phyloP scores from a whole-genome alignment of 1,139 yeast genomes.

The Lodderomyces theae region DNA sequence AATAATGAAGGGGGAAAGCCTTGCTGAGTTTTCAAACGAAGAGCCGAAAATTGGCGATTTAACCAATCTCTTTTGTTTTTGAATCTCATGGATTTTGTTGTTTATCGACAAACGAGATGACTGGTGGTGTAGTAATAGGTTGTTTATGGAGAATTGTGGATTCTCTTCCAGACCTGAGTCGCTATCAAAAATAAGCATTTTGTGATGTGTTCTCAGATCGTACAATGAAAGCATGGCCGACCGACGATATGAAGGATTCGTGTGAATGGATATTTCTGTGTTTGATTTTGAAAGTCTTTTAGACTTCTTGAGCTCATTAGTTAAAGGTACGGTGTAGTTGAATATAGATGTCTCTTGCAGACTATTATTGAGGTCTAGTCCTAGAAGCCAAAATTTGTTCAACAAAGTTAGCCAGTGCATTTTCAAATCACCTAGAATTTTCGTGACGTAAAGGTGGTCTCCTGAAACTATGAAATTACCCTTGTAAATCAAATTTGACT shows the following conservation, averaged over 20 bases:
- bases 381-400: slow-evolving; percentile 34
- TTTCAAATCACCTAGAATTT: slow-evolving; percentile 45
- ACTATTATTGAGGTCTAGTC: slow-evolving; percentile 24
- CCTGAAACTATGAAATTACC: slow-evolving; percentile 4
- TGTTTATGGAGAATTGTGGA: slow-evolving; percentile 42
- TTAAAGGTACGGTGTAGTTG: slow-evolving; percentile 27
- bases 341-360: slow-evolving; percentile 19
- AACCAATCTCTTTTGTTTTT: slow-evolving; percentile 15
- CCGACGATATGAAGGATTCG: slow-evolving; percentile 52
- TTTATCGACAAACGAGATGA: slow-evolving; percentile 39
- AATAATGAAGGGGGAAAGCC: slow-evolving; percentile 4
- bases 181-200: slow-evolving; percentile 34
- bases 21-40: slow-evolving; percentile 6
- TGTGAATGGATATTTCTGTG: slow-evolving; percentile 42
- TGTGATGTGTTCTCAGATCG: slow-evolving; percentile 38
- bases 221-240: slow-evolving; percentile 55
- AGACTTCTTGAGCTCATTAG: slow-evolving; percentile 20
- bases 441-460: slow-evolving; percentile 31
- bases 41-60: slow-evolving; percentile 11
- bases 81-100: slow-evolving; percentile 27
- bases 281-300: slow-evolving; percentile 30
- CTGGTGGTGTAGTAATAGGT: slow-evolving; percentile 39
- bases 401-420: slow-evolving; percentile 39
- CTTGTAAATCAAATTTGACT: slow-evolving; percentile 26
- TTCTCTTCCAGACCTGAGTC: slow-evolving; percentile 27